Base-by-base conservation (phyloP, 306 rosid genomes). In the Gastrolobium villosum region DNA sequence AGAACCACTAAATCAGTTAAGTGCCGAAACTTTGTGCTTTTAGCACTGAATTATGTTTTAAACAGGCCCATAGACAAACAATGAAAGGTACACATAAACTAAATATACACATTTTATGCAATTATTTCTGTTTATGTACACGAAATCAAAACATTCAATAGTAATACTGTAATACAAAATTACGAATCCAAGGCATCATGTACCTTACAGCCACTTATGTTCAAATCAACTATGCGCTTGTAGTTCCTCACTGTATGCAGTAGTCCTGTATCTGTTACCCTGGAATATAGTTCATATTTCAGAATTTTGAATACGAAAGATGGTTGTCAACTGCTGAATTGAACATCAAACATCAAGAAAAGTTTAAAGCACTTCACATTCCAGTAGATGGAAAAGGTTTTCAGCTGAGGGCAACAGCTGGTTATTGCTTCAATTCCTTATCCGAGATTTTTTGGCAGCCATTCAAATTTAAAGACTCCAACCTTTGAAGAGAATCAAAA, bases 171-270 rank as follows among this genome's bases (percentile, higher is more conserved):
- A 5, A 70, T 31, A 46, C 5, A 70, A 56, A 67, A 79, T 14
- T n/a, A 37, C 57, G 39, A 60, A 44, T 70, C 71, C 49, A 44
- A 55, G 64, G 36, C 11, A 83, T 63, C 62, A 77, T 72, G 57
- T 92, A 93, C 97, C 97, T 93, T 93, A 81, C 97, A 90, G 50
- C 97, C 97, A 85, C 97, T 93, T 70, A 93, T 70, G 86, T 93
- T 93, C 83, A 93, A 85, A 85, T 89, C 89, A 72, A 85, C 68
- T 26, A 93, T 74, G 43, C 45, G 70, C 44, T 87, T 89, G 92
- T 96, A 89, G 84, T 86, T 89, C 67, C 56, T 87, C 84, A 85
- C 92, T 75, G 85, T 59, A 83, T 66, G 83, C 10, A 13, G 26
- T 48, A 90, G 50, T 20, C 93, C 90, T 32, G 44, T 39, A 74